Evolutionary conservation across 2,329 filamentous ascomycete species (phyloP), one percentile per base, ranked within the genome.

Genomic region (Apiospora rasikravindrae): DNA sequence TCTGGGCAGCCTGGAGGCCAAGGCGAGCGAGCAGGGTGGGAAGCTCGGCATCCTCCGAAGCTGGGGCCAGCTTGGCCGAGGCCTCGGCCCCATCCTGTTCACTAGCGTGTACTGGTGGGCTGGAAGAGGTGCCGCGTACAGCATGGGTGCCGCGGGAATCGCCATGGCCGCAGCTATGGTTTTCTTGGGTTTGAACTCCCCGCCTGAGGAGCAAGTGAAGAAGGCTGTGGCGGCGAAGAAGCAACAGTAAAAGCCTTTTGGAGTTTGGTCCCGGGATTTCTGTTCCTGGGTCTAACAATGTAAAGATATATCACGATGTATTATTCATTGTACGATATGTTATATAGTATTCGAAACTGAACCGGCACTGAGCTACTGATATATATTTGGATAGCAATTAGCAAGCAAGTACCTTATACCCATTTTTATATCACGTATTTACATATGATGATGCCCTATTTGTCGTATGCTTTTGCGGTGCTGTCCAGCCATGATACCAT

Each of bases 101-200:
- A 98, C 96, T 74, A 94, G 94, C 68, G 86, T 99, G 71, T 99
- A 99, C 84, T 99, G 96, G 96, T 99, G 96, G 96, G 95, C 94
- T 8, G 96, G 96, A 0, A 87, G 96, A 67, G 93, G 97, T 79
- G 88, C 91, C 14, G 96, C 96, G 2, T 99, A 98, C 82, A 87
- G 86, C 0, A 87, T 94, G 77, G 96, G 96, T 4, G 93, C 94
- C 0, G 86, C 89, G 16, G 95, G 94, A 6, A 97, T 98, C 85
- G 82, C 93, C 6, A 89, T 86, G 0, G 95, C 98, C 14, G 88
- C 89, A 64, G 87, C 86, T 14, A 83, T 94, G 33, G 94, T 93
- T 0, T 93, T 97, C 80, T 87, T 89, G 26, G 89, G 88, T 0
- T 82, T 98, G 74, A 94, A 92, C 83, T 87, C 91, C 26, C 93